Conservation (phyloP, 2,329 filamentous ascomycete species). For the Fonsecaea monophora region DNA sequence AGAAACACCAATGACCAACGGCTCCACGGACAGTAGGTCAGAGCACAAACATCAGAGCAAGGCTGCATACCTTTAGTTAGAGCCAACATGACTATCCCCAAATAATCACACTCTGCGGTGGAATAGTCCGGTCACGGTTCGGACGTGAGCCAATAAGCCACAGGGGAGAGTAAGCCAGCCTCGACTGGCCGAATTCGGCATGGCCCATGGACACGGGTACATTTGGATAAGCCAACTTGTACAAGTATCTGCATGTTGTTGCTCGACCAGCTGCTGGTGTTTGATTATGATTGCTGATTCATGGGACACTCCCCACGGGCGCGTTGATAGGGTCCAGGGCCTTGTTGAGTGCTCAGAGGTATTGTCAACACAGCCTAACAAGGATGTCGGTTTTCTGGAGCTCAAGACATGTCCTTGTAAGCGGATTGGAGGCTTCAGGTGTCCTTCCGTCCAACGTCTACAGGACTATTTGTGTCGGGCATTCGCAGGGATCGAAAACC, state of each 20-base stretch:
- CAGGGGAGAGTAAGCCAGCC: constrained; percentile 4
- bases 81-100: background rate
- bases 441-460: background rate
- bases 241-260: background rate
- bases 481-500: constrained; percentile 59
- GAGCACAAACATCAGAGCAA: background rate
- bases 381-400: background rate
- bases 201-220: background rate
- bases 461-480: constrained; percentile 39
- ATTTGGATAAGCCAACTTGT: background rate
- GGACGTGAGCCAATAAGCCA: constrained; percentile 7
- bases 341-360: background rate
- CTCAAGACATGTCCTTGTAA: background rate
- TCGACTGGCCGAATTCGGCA: background rate
- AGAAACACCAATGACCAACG: background rate
- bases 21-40: background rate
- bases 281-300: background rate
- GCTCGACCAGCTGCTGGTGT: background rate
- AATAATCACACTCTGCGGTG: background rate
- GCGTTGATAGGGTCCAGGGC: background rate
- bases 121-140: background rate
- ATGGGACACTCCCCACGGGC: background rate
- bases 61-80: background rate
- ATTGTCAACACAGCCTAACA: background rate
- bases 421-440: background rate